Conservation (phyloP, 1,284 basidiomycete species). For the Entoloma clypeatum region DNA sequence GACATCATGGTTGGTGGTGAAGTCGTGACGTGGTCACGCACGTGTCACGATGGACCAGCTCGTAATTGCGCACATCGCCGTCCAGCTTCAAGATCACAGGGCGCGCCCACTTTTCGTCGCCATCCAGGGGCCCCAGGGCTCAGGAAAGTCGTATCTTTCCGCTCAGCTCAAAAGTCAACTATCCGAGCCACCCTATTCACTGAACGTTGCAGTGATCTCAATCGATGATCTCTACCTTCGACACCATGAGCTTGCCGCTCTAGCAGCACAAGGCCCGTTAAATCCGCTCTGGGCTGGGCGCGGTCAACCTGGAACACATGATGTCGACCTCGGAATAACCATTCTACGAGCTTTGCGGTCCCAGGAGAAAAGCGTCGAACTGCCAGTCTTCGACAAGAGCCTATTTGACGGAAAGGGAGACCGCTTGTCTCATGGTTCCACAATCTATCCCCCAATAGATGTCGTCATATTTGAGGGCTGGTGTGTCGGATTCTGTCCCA, state of each 20-base stretch:
- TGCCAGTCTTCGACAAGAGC: slow-evolving; percentile 90
- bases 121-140: slow-evolving; percentile 85
- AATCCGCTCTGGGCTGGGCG: slow-evolving; percentile 74
- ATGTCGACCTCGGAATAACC: slow-evolving; percentile 58
- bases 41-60: slow-evolving; percentile 19
- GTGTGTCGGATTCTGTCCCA: slow-evolving; percentile 74
- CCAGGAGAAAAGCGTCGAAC: slow-evolving; percentile 43
- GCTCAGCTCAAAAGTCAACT: slow-evolving; percentile 50
- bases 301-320: slow-evolving; percentile 87
- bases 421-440: slow-evolving; percentile 45
- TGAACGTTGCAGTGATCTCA: slow-evolving; percentile 67
- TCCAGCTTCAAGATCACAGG: slow-evolving; percentile 28
- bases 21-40: slow-evolving; percentile 18
- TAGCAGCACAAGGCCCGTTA: slow-evolving; percentile 51
- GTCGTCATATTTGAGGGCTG: slow-evolving; percentile 88
- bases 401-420: slow-evolving; percentile 79
- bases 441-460: slow-evolving; percentile 58
- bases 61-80: slow-evolving; percentile 42
- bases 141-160: slow-evolving; percentile 76
- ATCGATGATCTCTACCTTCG: slow-evolving; percentile 87
- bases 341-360: slow-evolving; percentile 50
- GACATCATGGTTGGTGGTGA: slow-evolving; percentile 41
- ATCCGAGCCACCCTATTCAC: slow-evolving; percentile 43
- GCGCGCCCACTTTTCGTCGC: slow-evolving; percentile 65
- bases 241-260: slow-evolving; percentile 49